Evolutionary conservation across 2,329 filamentous ascomycete genomes (phyloP).

Genomic region (Trichoderma sp.): DNA sequence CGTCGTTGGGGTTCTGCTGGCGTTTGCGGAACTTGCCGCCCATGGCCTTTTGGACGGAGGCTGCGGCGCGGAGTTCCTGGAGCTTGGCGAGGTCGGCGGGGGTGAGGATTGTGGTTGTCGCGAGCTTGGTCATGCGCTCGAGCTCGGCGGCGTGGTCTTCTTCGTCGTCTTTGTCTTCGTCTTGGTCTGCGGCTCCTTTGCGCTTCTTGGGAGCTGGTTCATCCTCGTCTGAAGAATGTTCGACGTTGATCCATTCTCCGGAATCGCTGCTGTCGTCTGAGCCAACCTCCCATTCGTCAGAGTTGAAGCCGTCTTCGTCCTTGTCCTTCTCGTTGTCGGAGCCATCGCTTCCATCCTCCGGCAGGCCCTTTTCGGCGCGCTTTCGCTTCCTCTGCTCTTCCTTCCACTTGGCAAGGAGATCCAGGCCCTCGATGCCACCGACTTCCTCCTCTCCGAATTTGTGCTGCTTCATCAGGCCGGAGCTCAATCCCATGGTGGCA

Average conservation of each 20-base stretch:
- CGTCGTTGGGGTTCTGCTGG: constrained; percentile 44
- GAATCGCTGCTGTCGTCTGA: constrained; percentile 64
- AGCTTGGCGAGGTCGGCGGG: constrained; percentile 95
- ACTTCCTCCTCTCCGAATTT: constrained; percentile 78
- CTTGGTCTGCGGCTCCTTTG: constrained; percentile 32
- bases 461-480: constrained; percentile 70
- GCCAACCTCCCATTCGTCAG: constrained; percentile 59
- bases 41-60: constrained; percentile 65
- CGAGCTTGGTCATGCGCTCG: constrained; percentile 65
- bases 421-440: constrained; percentile 86
- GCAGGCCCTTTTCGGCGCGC: constrained; percentile 64
- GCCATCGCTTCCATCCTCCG: constrained; percentile 59
- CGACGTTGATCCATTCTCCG: constrained; percentile 91
- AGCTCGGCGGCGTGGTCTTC: constrained; percentile 46
- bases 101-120: constrained; percentile 91
- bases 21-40: constrained; percentile 44
- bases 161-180: constrained; percentile 30
- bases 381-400: constrained; percentile 79
- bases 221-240: constrained; percentile 72
- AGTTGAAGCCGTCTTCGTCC: constrained; percentile 54
- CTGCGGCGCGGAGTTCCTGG: constrained; percentile 74
- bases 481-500: constrained; percentile 76
- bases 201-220: constrained; percentile 56
- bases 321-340: constrained; percentile 53
- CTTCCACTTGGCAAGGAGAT: constrained; percentile 90